phyloP scores from a whole-genome alignment of 1,139 yeast genomes.

The Kluyveromyces sp. region DNA sequence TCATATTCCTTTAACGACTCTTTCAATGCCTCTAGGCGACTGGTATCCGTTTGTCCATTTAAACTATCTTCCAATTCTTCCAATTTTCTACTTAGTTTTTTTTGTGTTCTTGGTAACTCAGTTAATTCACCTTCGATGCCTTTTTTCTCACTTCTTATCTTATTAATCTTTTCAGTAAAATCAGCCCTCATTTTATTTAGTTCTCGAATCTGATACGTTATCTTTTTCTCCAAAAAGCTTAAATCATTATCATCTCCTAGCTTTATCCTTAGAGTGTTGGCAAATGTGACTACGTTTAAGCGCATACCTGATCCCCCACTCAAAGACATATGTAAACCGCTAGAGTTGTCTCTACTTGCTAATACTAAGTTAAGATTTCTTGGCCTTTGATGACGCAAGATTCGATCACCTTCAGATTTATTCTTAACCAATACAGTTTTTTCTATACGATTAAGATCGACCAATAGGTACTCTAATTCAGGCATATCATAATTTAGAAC shows the following conservation, averaged over 20 bases:
- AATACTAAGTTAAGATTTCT: slow-evolving; percentile 42
- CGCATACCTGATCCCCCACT: slow-evolving; percentile 38
- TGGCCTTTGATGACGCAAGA: slow-evolving; percentile 32
- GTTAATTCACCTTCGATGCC: slow-evolving; percentile 10
- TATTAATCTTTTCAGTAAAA: slow-evolving; percentile 13
- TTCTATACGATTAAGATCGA: slow-evolving; percentile 61
- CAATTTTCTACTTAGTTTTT: slow-evolving; percentile 16
- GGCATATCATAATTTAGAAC: slow-evolving; percentile 49
- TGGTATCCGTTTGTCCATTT: slow-evolving; percentile 34
- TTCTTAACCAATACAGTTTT: slow-evolving; percentile 45
- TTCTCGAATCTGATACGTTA: slow-evolving; percentile 6
- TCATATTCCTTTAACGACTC: slow-evolving; percentile 26
- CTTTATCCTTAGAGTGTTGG: neutral
- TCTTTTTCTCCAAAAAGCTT: slow-evolving; percentile 18
- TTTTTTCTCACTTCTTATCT: slow-evolving; percentile 9
- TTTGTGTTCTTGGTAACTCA: slow-evolving; percentile 7
- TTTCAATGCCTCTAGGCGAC: slow-evolving; percentile 30
- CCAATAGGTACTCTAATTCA: slow-evolving; percentile 50
- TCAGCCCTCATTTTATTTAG: slow-evolving; percentile 19
- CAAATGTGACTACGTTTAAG: slow-evolving; percentile 2
- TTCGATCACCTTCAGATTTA: slow-evolving; percentile 43
- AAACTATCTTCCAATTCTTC: slow-evolving; percentile 18
- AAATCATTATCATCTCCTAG: slow-evolving; percentile 14
- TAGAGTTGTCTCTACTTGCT: slow-evolving; percentile 37
- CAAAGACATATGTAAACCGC: slow-evolving; percentile 38